phyloP scores from a whole-genome alignment of 306 rosid genomes.

The Senna siamea region DNA sequence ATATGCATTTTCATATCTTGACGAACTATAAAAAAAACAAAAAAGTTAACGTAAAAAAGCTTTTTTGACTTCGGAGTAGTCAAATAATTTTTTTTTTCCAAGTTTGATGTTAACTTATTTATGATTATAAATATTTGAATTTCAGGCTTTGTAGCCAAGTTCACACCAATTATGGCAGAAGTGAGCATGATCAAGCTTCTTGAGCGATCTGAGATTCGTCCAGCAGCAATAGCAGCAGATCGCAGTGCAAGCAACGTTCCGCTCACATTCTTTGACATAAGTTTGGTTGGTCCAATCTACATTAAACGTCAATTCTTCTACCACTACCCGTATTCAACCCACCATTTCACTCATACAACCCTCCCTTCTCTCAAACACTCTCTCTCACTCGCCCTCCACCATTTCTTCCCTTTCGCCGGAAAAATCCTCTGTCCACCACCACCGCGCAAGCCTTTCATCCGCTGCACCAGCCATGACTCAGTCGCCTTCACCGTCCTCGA shows the following conservation, averaged over 20 bases:
- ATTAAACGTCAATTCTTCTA: conserved; percentile 57
- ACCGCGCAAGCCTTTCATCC: conserved; percentile 44
- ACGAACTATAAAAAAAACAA: too few species aligned
- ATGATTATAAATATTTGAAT: too few species aligned
- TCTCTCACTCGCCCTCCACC: conserved; percentile 46
- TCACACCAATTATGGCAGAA: too few species aligned
- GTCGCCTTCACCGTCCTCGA: conserved; percentile 27
- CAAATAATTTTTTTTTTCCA: too few species aligned
- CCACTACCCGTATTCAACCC: conserved; percentile 34
- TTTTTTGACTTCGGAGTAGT: too few species aligned
- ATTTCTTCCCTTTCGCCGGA: conserved; percentile 45
- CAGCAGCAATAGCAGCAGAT: too few species aligned
- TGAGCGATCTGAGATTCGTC: too few species aligned
- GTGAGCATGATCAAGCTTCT: too few species aligned
- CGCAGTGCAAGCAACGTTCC: conserved; percentile 37
- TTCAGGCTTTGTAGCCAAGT: too few species aligned
- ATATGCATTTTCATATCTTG: too few species aligned
- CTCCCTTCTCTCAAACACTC: conserved; percentile 56
- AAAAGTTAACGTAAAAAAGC: too few species aligned
- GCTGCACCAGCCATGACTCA: neutral
- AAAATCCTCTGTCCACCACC: conserved; percentile 42
- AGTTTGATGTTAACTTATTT: too few species aligned
- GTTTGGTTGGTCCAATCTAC: conserved; percentile 44
- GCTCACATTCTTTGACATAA: conserved; percentile 55
- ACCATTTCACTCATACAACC: conserved; percentile 37